Evolutionary conservation across 495 filamentous ascomycete genomes (phyloP), one percentile per base, ranked within the genome.

Genomic region (Aspergillus sclerotiicarbonarius): DNA sequence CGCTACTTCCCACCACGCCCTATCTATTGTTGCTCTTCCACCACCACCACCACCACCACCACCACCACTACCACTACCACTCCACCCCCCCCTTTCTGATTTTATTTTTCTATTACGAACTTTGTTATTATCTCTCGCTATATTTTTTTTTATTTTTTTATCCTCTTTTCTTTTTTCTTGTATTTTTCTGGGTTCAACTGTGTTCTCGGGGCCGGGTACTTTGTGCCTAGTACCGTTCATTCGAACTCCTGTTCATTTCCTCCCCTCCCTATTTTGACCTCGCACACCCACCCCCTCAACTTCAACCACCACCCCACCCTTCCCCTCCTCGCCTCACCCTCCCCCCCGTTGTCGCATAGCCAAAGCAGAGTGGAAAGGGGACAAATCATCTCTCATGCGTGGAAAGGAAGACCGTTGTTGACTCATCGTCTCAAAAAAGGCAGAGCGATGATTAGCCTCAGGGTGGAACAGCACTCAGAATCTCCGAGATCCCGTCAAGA

Each of bases 391-490:
- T 56, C 62, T 32, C 32, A 56, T 58, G 56, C 31, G 46, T 53
- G 32, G 51, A 9, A 54, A 43, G 29, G 45, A 61, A 62, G 21
- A 19, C 51, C 41, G 39, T 55, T 57, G 60, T 74, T 74, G 68
- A 75, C 71, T 56, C 57, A 63, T 66, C 57, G 43, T 60, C 43
- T 57, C 57, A 65, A 72, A 65, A 71, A 71, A 77, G 67, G 70
- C 73, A 77, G 76, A 79, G 76, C 72, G 72, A 79, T 79, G 76
- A 77, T 75, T 72, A 79, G 75, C 74, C 70, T 75, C 70, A 71
- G 71, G 71, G 74, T 74, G 72, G 72, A 76, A 75, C 69, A 76
- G 67, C 71, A 75, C 70, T 74, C 69, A 77, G 70, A 75, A 67
- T 74, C 71, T 66, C 70, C 72, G 67, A 75, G 64, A 75, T 66